Conservation (phyloP, 1,284 basidiomycete genomes). For the Rhodotorula sp. region DNA sequence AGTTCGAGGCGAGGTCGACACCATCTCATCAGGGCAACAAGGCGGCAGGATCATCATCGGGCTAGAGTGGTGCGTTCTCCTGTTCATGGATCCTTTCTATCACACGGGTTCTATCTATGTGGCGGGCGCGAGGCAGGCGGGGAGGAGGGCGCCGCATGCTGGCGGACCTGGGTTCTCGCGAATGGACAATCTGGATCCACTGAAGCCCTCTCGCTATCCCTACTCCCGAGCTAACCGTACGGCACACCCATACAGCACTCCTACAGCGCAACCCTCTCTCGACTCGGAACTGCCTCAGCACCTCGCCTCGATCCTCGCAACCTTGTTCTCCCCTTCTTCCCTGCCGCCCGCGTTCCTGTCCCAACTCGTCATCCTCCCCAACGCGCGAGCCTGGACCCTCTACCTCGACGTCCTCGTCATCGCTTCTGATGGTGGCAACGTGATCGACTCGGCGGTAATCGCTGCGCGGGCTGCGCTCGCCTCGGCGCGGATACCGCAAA, state of each 20-base stretch:
- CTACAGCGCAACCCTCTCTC: slow-evolving; percentile 28
- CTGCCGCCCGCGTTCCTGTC: slow-evolving; percentile 33
- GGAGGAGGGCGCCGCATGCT: neutral
- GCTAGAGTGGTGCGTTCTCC: slow-evolving; percentile 28
- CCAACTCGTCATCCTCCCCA: slow-evolving; percentile 37
- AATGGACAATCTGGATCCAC: neutral
- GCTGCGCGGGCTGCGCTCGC: slow-evolving; percentile 36
- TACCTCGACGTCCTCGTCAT: slow-evolving; percentile 40
- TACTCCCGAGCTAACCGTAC: neutral
- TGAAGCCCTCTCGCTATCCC: too few relatives aligned
- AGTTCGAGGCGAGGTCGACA: slow-evolving; percentile 37
- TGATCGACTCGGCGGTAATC: slow-evolving; percentile 29
- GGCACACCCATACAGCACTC: slow-evolving; percentile 13
- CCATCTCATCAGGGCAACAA: slow-evolving; percentile 9
- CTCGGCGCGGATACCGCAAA: slow-evolving; percentile 22
- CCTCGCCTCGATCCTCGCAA: slow-evolving; percentile 35
- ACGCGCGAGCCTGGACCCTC: slow-evolving; percentile 35
- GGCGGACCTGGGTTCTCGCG: neutral
- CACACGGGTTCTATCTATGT: too few relatives aligned
- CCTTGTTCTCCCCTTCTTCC: slow-evolving; percentile 27
- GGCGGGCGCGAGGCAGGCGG: too few relatives aligned
- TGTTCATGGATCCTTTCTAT: neutral
- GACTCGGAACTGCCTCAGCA: slow-evolving; percentile 27
- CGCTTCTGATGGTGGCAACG: slow-evolving; percentile 36
- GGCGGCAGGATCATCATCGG: slow-evolving; percentile 27